Evolutionary conservation across 768 basidiomycete genomes (phyloP).

Genomic region (Termitomyces sp.): DNA sequence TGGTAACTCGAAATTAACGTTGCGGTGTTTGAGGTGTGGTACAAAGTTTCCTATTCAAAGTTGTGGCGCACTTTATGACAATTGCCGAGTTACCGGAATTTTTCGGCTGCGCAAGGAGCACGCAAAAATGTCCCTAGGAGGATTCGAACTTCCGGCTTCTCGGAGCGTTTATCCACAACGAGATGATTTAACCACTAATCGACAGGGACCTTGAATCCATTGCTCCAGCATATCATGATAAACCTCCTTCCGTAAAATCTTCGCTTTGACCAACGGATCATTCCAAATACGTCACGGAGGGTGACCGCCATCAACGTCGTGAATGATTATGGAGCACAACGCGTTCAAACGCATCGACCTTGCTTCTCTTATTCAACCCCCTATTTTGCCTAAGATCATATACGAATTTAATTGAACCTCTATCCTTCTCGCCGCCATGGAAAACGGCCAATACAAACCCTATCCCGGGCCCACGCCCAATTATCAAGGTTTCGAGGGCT

Average conservation of each 20-base stretch:
- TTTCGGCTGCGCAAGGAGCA: not conserved
- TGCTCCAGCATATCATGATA: no score
- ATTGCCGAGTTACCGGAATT: not conserved
- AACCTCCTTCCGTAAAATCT: no score
- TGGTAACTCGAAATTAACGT: not conserved
- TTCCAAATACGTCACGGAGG: not conserved
- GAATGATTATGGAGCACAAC: not conserved
- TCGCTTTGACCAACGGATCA: not conserved
- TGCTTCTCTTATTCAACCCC: not conserved
- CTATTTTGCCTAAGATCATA: not conserved
- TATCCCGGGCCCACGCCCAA: slow-evolving; percentile 36
- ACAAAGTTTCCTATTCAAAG: no score
- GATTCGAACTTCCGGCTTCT: slow-evolving; percentile 25
- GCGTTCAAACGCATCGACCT: not conserved
- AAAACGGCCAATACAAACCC: slow-evolving; percentile 18
- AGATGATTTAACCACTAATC: slow-evolving; percentile 19
- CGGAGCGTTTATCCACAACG: slow-evolving; percentile 15
- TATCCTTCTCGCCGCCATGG: not conserved
- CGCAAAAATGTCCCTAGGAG: slow-evolving; percentile 17
- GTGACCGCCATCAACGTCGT: not conserved
- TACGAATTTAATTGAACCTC: not conserved
- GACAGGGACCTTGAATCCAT: slow-evolving; percentile 8
- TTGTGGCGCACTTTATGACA: not conserved
- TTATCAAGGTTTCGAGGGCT: slow-evolving; percentile 24
- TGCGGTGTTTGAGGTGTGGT: not conserved